phyloP scores from a whole-genome alignment of 1,139 yeast species.

The Groenewaldozyma sp. region DNA sequence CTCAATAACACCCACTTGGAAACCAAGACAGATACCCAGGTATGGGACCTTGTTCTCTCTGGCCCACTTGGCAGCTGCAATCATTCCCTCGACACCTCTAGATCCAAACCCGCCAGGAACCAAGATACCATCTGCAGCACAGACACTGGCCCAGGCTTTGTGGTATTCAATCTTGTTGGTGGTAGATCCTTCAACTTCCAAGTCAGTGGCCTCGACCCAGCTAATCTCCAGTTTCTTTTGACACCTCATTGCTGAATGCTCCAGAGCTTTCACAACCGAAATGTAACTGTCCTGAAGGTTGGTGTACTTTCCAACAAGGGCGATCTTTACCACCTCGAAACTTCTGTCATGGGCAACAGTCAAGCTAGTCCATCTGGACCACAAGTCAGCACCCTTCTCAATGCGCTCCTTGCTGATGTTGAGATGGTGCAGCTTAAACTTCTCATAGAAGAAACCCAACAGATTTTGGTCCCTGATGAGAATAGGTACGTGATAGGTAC shows the following conservation, averaged over 20 bases:
- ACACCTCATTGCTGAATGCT: constrained; percentile 90
- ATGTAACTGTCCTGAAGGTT: constrained; percentile 90
- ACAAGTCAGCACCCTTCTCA: constrained; percentile 56
- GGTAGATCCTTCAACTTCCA: constrained; percentile 63
- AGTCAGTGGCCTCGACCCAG: constrained; percentile 93
- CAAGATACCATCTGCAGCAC: constrained; percentile 92
- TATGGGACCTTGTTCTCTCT: constrained; percentile 91
- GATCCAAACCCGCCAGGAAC: constrained; percentile 98
- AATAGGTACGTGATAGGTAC: constrained; percentile 95
- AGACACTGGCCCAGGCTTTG: constrained; percentile 90
- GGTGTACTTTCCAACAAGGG: constrained; percentile 95
- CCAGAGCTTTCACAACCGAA: constrained; percentile 90
- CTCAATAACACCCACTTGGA: constrained; percentile 95
- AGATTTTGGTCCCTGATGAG: constrained; percentile 80
- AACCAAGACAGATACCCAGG: constrained; percentile 94
- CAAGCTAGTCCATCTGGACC: constrained; percentile 70
- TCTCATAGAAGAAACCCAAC: constrained; percentile 61
- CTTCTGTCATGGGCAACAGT: constrained; percentile 74
- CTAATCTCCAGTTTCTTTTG: constrained; percentile 73
- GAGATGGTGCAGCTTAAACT: constrained; percentile 53
- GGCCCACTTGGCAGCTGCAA: constrained; percentile 95
- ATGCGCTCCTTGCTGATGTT: constrained; percentile 45
- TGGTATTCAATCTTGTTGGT: constrained; percentile 70
- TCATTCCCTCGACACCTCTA: constrained; percentile 98
- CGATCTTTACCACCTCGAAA: constrained; percentile 81